phyloP scores from a whole-genome alignment of 75 land plant species.

The Pinus taeda region DNA sequence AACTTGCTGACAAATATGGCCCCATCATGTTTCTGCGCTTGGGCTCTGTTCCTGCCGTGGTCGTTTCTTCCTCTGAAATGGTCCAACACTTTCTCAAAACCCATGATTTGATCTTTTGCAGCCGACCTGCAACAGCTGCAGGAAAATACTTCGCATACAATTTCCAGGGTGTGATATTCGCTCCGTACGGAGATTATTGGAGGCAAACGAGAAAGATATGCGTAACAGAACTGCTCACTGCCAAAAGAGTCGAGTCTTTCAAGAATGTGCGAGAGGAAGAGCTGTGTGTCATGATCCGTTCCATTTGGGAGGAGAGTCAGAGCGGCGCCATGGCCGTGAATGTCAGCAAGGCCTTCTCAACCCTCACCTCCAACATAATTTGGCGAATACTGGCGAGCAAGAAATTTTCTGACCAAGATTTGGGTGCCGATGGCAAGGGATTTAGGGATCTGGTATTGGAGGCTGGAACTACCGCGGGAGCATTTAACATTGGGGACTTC shows the following conservation, averaged over 20 bases:
- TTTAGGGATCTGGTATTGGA: constrained; percentile 22
- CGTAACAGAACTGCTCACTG: background rate
- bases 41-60: constrained; percentile 1
- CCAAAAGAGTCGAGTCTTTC: background rate
- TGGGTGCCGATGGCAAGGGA: constrained; percentile 10
- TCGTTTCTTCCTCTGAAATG: constrained; percentile 8
- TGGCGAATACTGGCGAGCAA: constrained; percentile 20
- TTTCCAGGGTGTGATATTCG: background rate
- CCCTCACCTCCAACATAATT: constrained; percentile 12
- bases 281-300: background rate
- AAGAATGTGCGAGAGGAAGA: background rate
- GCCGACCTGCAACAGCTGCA: background rate
- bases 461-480: constrained; percentile 18
- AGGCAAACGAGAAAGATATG: constrained; percentile 1
- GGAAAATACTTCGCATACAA: background rate
- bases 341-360: constrained; percentile 12
- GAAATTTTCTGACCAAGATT: constrained; percentile 9
- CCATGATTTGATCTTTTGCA: constrained; percentile 7
- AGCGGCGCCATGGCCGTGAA: constrained; percentile 9
- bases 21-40: constrained; percentile 13
- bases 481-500: constrained; percentile 56
- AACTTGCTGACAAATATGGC: constrained; percentile 4
- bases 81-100: constrained; percentile 2
- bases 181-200: constrained; percentile 1
- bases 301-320: constrained; percentile 6